phyloP scores from a whole-genome alignment of 2,329 filamentous ascomycete genomes.

The Ophiosphaerella narmari region DNA sequence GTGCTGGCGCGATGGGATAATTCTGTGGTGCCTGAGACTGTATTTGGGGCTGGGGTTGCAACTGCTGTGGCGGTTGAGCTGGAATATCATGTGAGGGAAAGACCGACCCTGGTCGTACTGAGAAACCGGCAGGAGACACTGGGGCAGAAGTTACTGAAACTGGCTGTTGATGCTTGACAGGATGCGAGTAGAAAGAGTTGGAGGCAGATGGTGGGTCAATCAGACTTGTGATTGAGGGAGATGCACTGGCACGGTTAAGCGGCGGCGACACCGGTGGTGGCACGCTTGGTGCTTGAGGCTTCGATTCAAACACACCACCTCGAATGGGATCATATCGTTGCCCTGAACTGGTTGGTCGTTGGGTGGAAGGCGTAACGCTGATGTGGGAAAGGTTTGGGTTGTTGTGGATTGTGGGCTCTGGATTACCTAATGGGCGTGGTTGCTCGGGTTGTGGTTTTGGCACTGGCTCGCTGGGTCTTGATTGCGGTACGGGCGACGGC shows the following conservation, averaged over 20 bases:
- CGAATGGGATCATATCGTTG: constrained; percentile 91
- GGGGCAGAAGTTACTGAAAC: constrained; percentile 47
- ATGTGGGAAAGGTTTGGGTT: constrained; percentile 45
- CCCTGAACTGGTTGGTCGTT: constrained; percentile 67
- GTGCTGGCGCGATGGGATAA: constrained; percentile 21
- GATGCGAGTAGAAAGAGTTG: constrained; percentile 43
- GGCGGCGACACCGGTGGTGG: constrained; percentile 55
- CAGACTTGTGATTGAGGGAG: constrained; percentile 88
- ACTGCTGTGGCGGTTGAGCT: constrained; percentile 20
- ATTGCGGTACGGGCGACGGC: constrained; percentile 33
- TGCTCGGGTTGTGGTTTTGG: constrained; percentile 30
- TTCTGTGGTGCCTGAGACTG: constrained; percentile 10
- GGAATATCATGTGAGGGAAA: constrained; percentile 35
- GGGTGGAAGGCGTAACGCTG: constrained; percentile 54
- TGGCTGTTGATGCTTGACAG: constrained; percentile 41
- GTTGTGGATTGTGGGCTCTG: constrained; percentile 43
- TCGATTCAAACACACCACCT: constrained; percentile 57
- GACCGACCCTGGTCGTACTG: constrained; percentile 31
- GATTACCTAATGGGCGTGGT: constrained; percentile 46
- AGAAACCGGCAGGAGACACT: constrained; percentile 43
- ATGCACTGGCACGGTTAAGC: constrained; percentile 77
- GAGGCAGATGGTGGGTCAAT: constrained; percentile 69
- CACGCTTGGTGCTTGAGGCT: constrained; percentile 49
- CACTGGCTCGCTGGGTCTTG: constrained; percentile 33
- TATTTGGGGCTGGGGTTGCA: constrained; percentile 1